Evolutionary conservation across 2,329 filamentous ascomycete genomes (phyloP), one percentile per base, ranked within the genome.

Genomic region (Fusarium praegraminearum): DNA sequence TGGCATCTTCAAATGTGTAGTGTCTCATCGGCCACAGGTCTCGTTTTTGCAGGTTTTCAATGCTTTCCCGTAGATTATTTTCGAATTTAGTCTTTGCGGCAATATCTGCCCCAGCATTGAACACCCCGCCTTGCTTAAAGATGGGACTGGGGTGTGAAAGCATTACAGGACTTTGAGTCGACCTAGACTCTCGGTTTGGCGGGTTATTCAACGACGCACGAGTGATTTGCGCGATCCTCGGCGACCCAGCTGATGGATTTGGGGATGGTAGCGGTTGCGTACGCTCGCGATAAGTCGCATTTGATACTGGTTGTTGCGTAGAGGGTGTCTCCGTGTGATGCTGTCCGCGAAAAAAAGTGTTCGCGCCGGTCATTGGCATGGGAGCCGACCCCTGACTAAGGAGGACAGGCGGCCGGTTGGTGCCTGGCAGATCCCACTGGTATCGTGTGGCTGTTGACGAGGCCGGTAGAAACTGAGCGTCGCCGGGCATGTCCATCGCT

Each of bases 341-440:
- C 47, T 68, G 11, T 36, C 67, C 43, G 44, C 77, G 76, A 63
- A 83, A 80, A 57, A 75, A 81, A 3, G 80, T 82, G 49, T 81
- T 78, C 20, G 80, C 70, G 40, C 80, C 76, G 13, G 71, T 66
- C 30, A 81, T 76, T 6, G 80, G 80, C 60, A 78, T 66, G 11
- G 78, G 78, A 1, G 64, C 63, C 18, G 71, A 46, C 12, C 65
- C 63, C n/a, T 51, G 44, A 8, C 22, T 41, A 43, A 45, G 32
- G n/a, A 41, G 22, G 9, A 24, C 10, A 43, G 35, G 32, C 43
- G 65, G 67, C 32, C 66, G 46, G 20, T 28, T 40, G 18, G 38
- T 15, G 8, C n/a, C 18, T 28, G 41, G 13, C 16, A 52, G 15
- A 51, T 36, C 44, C 57, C 38, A 28, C 10, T 40, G 47, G 43